Evolutionary conservation across 306 rosid genomes (phyloP).

Genomic region (Carpinus fangiana): DNA sequence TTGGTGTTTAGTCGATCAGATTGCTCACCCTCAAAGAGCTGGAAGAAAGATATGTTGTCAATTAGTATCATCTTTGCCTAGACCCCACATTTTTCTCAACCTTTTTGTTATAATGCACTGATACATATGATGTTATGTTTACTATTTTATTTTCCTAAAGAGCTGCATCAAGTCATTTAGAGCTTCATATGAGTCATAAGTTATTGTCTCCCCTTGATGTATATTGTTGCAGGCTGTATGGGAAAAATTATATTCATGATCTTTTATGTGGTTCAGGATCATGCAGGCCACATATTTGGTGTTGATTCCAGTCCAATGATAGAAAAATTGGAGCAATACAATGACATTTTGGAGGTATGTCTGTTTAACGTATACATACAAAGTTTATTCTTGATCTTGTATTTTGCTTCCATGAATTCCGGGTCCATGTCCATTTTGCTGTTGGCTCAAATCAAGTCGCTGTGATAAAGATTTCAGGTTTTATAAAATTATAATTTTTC

Average conservation of each 20-base stretch:
- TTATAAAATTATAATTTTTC: neutral
- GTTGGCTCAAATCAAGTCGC: slow-evolving; percentile 1
- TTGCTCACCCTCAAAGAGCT: neutral
- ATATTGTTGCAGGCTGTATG: slow-evolving; percentile 2
- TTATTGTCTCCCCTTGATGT: neutral
- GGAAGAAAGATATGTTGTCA: neutral
- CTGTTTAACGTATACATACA: neutral
- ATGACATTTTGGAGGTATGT: slow-evolving; percentile 65
- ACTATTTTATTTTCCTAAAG: neutral
- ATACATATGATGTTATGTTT: neutral
- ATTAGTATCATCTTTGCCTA: neutral
- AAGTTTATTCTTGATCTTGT: neutral
- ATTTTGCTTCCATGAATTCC: neutral
- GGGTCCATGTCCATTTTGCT: slow-evolving; percentile 14
- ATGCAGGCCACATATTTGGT: slow-evolving; percentile 97
- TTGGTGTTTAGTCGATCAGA: neutral
- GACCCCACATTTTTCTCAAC: neutral
- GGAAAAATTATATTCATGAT: slow-evolving; percentile 19
- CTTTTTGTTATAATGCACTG: neutral
- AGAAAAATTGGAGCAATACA: slow-evolving; percentile 90
- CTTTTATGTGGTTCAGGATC: slow-evolving; percentile 60
- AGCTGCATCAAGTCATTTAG: slow-evolving; percentile 1
- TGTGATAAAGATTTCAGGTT: neutral
- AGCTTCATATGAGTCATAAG: neutral
- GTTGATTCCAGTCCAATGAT: slow-evolving; percentile 86